Evolutionary conservation across 2,329 filamentous ascomycete species (phyloP).

Genomic region (Fusarium sp.): DNA sequence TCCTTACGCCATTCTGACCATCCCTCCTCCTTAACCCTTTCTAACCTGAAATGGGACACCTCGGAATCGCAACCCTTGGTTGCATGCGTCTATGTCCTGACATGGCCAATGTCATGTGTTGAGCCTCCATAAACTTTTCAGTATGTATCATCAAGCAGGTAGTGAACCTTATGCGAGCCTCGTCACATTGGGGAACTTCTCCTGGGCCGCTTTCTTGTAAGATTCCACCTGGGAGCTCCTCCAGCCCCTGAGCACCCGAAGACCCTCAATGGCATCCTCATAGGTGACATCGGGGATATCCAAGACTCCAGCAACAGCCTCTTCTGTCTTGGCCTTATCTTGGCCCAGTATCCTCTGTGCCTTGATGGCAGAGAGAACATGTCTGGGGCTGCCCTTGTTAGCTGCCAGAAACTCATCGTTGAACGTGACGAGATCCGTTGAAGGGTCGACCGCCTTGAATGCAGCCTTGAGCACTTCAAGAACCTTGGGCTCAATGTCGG

Average conservation of each 20-base stretch:
- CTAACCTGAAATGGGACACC: slow-evolving; percentile 8
- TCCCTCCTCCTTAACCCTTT: slow-evolving; percentile 17
- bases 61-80: slow-evolving; percentile 8
- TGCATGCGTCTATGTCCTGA: slow-evolving; percentile 20
- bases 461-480: slow-evolving; percentile 76
- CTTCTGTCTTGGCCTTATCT: slow-evolving; percentile 66
- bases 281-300: slow-evolving; percentile 62
- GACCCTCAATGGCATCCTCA: slow-evolving; percentile 63
- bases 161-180: slow-evolving; percentile 51
- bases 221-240: slow-evolving; percentile 59
- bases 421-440: slow-evolving; percentile 68
- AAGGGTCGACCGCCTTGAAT: slow-evolving; percentile 70
- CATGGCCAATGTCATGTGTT: slow-evolving; percentile 2
- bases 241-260: slow-evolving; percentile 60
- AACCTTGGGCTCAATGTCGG: slow-evolving; percentile 71
- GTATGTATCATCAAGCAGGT: slow-evolving; percentile 1
- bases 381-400: slow-evolving; percentile 70
- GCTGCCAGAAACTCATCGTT: slow-evolving; percentile 74
- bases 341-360: slow-evolving; percentile 69
- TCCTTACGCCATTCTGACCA: slow-evolving; percentile 36
- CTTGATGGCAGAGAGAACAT: slow-evolving; percentile 73
- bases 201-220: slow-evolving; percentile 61
- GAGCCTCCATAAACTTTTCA: slow-evolving; percentile 7
- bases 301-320: slow-evolving; percentile 70
- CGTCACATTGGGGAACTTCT: slow-evolving; percentile 64